A percentile compares a stretch with the other conserved stretches of the same genome.
Conservation (phyloP, 768 basidiomycete genomes). For the Trametes cubensis region DNA sequence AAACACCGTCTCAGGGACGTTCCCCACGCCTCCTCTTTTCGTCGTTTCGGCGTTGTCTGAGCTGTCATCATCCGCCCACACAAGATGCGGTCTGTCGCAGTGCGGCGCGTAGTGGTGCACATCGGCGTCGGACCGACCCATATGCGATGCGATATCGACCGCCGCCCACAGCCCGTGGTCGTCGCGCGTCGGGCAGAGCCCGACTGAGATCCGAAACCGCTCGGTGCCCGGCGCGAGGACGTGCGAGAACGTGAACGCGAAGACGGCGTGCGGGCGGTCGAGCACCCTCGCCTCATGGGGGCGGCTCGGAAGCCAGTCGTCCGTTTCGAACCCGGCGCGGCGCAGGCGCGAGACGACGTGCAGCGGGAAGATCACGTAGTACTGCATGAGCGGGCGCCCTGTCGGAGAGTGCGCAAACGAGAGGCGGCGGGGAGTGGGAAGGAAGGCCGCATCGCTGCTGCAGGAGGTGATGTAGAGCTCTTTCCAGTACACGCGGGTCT, state of each 20-base stretch:
- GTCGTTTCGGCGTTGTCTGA: too few species aligned
- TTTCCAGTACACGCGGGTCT: not conserved
- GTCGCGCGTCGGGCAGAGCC: not conserved
- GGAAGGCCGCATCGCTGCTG: constrained; percentile 4
- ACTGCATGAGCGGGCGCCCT: not conserved
- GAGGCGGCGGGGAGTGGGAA: not conserved
- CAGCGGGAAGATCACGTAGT: constrained; percentile 2
- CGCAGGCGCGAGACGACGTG: not conserved
- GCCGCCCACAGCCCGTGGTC: constrained; percentile 3
- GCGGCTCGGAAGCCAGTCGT: not conserved
- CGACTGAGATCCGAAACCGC: not conserved
- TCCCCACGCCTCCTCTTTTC: not conserved
- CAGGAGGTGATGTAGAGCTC: constrained; percentile 5
- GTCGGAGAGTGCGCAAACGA: not conserved
- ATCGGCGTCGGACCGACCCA: not conserved
- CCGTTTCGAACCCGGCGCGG: not conserved
- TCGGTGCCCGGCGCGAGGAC: constrained; percentile 1
- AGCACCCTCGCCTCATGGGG: constrained; percentile 2
- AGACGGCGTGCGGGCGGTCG: constrained; percentile 1
- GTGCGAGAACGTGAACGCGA: constrained; percentile 8
- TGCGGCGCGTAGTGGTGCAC: not conserved
- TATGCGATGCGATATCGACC: constrained; percentile 5
- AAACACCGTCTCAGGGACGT: not conserved
- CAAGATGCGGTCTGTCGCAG: not conserved
- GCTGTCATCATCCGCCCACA: not conserved